Evolutionary conservation across 108 stramenopile species (phyloP), one percentile per base, ranked within the genome.

Genomic region (Licmophora abbreviata): DNA sequence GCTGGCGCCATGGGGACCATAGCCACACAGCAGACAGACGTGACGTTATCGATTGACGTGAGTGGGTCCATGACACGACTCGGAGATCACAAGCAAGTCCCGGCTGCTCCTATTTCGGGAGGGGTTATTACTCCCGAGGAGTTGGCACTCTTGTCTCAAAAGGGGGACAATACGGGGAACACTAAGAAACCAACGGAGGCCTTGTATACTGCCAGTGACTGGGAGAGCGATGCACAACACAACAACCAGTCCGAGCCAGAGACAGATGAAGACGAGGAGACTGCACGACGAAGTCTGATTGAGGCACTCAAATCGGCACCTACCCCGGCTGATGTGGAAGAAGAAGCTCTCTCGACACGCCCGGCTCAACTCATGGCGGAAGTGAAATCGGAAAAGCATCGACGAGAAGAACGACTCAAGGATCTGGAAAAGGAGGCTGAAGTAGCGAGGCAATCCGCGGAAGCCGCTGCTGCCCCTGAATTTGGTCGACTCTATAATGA

Each of bases 401-500:
- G 90, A n/a, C 72, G 90, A 28, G 85, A 88, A 54, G 74, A 87
- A 58, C 64, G 56, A 9, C 58, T 92, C 11, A 56, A 60, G 14
- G 58, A 69, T 41, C 55, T 92, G 34, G 76, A 85, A 54, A 38
- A 45, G 1, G 82, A 92, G 44, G 90, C 85, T n/a, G 65, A 81
- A 38, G 52, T 58, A 47, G 73, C 84, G 10, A 61, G 83, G 0
- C 48, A 54, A 37, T 58, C 56, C 25, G 70, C 90, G 3, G 56
- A 73, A 40, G 44, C 68, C 8, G 77, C 68, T 25, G 70, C 64
- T 6, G 63, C 66, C 21, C 73, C 84, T 8, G 81, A 83, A 45
- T 55, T 82, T 17, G 90, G 90, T 23, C 64, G 90, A n/a, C 53
- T 86, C 18, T 76, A 71, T 69, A 83, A 82, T 47, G 89, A 91